Evolutionary conservation across 2,329 filamentous ascomycete species (phyloP).

Genomic region (Colletotrichum sp.): DNA sequence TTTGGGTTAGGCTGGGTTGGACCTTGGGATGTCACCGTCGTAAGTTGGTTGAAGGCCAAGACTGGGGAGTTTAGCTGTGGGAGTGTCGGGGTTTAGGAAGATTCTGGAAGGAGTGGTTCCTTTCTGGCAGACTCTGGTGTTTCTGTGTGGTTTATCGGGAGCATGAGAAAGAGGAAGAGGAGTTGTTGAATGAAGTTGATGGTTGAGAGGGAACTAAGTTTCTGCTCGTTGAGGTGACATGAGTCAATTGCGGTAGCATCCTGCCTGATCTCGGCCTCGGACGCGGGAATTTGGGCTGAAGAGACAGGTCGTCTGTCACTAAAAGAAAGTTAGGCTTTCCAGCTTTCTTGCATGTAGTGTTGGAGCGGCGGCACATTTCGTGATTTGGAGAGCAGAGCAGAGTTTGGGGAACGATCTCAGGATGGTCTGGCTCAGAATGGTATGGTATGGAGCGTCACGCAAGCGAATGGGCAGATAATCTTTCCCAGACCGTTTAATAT

Average conservation of each 20-base stretch:
- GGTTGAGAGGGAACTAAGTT: background rate
- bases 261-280: background rate
- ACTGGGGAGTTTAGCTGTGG: too few relatives aligned
- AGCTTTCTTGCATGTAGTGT: background rate
- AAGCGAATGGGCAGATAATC: background rate
- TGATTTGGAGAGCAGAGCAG: background rate
- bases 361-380: background rate
- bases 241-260: background rate
- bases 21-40: background rate
- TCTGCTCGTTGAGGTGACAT: background rate
- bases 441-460: background rate
- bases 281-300: background rate
- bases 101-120: background rate
- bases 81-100: background rate
- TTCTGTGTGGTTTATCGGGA: rapidly evolving
- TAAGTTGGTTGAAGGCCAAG: too few relatives aligned
- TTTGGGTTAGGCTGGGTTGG: background rate
- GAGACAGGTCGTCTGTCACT: background rate
- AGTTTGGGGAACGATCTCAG: background rate
- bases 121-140: background rate
- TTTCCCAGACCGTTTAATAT: background rate
- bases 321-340: background rate
- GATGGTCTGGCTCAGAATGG: background rate
- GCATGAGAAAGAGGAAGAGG: background rate
- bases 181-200: background rate